phyloP scores from a whole-genome alignment of 148 eudicot genomes.

The Simmondsia chinensis region DNA sequence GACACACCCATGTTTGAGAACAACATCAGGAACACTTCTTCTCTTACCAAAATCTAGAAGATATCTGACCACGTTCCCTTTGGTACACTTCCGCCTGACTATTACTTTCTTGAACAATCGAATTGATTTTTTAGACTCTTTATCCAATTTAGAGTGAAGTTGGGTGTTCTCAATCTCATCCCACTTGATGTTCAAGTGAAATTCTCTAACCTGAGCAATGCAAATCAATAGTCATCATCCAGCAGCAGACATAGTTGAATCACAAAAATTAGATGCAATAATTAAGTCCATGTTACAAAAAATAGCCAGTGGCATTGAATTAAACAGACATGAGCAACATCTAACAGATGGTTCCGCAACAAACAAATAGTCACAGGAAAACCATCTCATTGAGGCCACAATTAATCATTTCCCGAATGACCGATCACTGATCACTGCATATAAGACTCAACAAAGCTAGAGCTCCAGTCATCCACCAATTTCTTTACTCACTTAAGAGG shows the following conservation, averaged over 20 bases:
- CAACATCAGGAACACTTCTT: slow-evolving; percentile 79
- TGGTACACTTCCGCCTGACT: slow-evolving; percentile 54
- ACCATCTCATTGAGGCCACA: no score
- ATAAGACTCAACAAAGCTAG: no score
- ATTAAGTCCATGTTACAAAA: no score
- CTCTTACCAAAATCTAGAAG: slow-evolving; percentile 98
- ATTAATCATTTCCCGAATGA: no score
- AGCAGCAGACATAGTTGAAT: slow-evolving; percentile 3
- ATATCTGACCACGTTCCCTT: slow-evolving; percentile 53
- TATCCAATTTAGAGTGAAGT: slow-evolving; percentile 43
- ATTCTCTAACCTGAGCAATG: slow-evolving; percentile 67
- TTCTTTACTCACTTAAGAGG: no score
- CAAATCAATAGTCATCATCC: neutral
- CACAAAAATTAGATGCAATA: no score
- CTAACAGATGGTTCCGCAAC: no score
- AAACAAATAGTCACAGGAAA: no score
- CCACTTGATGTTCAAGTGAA: slow-evolving; percentile 76
- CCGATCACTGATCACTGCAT: no score
- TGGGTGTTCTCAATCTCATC: slow-evolving; percentile 75
- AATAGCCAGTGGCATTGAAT: neutral
- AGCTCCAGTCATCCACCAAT: no score
- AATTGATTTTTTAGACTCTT: slow-evolving; percentile 47
- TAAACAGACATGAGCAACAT: neutral
- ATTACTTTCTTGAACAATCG: slow-evolving; percentile 78
- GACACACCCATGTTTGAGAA: slow-evolving; percentile 53